Evolutionary conservation across 148 eudicot genomes (phyloP).

Genomic region (Chenopodium quinoa): DNA sequence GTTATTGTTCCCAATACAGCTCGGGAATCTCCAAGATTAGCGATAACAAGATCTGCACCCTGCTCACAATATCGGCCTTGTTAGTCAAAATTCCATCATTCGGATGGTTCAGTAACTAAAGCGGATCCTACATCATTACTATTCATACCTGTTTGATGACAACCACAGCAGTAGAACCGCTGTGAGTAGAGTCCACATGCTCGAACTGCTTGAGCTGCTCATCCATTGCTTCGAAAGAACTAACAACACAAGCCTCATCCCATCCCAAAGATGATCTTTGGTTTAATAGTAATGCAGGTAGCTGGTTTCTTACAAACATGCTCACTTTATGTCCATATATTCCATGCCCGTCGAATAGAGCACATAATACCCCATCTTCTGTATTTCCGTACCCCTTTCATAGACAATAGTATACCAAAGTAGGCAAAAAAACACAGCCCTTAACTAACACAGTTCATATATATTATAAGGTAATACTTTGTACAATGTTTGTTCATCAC

Average conservation of each 20-base stretch:
- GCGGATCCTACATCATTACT: too few relatives aligned
- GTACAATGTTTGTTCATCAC: too few relatives aligned
- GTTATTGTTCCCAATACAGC: slow-evolving; percentile 64
- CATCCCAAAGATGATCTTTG: neutral
- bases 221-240: neutral
- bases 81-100: too few relatives aligned
- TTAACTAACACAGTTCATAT: too few relatives aligned
- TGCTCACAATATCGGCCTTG: slow-evolving; percentile 7
- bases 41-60: slow-evolving; percentile 60
- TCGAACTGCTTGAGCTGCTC: neutral
- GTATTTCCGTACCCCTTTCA: neutral
- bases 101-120: too few relatives aligned
- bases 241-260: neutral
- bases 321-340: neutral
- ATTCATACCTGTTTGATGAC: neutral
- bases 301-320: neutral
- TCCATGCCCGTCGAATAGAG: neutral
- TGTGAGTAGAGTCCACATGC: neutral
- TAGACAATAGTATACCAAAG: neutral
- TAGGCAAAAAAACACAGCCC: neutral
- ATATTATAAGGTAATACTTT: too few relatives aligned
- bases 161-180: neutral
- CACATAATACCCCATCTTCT: neutral
- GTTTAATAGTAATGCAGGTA: neutral
- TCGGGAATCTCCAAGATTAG: slow-evolving; percentile 85